Base-by-base conservation (phyloP, 192 early-diverging fungal genomes). In the Coemansia sp. region DNA sequence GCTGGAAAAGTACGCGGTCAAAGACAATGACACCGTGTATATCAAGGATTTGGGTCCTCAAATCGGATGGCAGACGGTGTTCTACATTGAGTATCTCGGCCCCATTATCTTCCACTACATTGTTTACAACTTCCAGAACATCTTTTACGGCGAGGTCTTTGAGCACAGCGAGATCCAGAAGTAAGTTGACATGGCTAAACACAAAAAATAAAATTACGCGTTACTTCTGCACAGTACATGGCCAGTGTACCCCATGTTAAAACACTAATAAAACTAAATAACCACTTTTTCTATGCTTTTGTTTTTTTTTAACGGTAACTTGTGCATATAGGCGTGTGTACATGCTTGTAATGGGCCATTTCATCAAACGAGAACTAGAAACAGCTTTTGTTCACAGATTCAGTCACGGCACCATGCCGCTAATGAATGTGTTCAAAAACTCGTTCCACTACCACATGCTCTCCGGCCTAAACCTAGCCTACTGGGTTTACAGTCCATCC, bases 361-460 rank as follows among this genome's bases (percentile, higher is more conserved):
- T 96, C 72, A 61, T 91, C 66, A 96, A 98, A 83, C 90, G 96
- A 22, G 94, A 96, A 80, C 86, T 89, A 48, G 96, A 98, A 69
- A 96, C 96, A 3, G 60, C 93, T 2, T 94, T 93, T 86, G 89
- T 97, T 31, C 95, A 98, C 71, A 89, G 92, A 22, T 96, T 96
- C 77, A 91, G 89, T 40, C 91, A 94, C 69, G 92, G 91, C 30
- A 96, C 94, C 8, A 98, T 98, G 96, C 96, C 96, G n/a, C 82
- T 94, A 62, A 52, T 71, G n/a, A 95, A 95, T 69, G 80, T 98
- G 14, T 93, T 96, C 65, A 98, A 96, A 77, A 98, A 98, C 82
- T 95, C 92, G 57, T 85, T 85, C 40, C 95, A 98, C 71, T 98
- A 98, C 81, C 93, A 94, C 85, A 63, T 96, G 42, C 77, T 96